phyloP scores from a whole-genome alignment of 2,329 filamentous ascomycete genomes.

The Stachybotrys echinatus region DNA sequence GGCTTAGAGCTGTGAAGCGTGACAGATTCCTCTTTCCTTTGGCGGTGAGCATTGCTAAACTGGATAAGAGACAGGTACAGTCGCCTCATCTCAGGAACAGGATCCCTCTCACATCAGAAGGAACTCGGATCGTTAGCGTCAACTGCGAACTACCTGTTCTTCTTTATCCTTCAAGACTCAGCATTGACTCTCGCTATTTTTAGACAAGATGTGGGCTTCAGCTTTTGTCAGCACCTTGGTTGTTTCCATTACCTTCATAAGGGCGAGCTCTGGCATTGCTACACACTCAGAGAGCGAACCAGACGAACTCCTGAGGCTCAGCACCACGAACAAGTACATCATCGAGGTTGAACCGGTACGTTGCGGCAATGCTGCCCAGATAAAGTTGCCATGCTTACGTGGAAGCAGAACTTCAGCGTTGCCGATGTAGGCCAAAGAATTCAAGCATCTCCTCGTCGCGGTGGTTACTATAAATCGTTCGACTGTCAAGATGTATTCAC shows the following conservation, averaged over 20 bases:
- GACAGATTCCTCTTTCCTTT: neutral
- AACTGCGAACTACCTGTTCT: neutral
- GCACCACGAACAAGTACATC: constrained; percentile 16
- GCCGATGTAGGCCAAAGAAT: constrained; percentile 15
- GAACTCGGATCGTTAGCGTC: neutral
- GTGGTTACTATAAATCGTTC: constrained; percentile 19
- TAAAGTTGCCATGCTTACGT: neutral
- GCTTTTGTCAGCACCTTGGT: neutral
- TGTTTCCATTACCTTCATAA: neutral
- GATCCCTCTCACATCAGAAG: too few species aligned
- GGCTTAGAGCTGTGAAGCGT: neutral
- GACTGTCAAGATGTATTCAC: constrained; percentile 29
- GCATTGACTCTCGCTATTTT: neutral
- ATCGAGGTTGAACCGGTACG: constrained; percentile 10
- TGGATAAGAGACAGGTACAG: too few species aligned
- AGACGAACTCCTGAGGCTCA: neutral
- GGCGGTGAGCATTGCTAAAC: neutral
- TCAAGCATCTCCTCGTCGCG: constrained; percentile 8
- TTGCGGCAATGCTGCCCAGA: neutral
- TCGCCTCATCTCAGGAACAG: too few species aligned
- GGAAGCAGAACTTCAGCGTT: constrained; percentile 7
- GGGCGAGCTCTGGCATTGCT: neutral
- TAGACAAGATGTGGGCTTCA: neutral
- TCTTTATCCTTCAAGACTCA: neutral
- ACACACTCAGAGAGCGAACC: neutral